These are phyloP conservation scores for Royoungia palumana DNA, from an alignment of 768 basidiomycete species.

Conservation along the genomic window DNA sequence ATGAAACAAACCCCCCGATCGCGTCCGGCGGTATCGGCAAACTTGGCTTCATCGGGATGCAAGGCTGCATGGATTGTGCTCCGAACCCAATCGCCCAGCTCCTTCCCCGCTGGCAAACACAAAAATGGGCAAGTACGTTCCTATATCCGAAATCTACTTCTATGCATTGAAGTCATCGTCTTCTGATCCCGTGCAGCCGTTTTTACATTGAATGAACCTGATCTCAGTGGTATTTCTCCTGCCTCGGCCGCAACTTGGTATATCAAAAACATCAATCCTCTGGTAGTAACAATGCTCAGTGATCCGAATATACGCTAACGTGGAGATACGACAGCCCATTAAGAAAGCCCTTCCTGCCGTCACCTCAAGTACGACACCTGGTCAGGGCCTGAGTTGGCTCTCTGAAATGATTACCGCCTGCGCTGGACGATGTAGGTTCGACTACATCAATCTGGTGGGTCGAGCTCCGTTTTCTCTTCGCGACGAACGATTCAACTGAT, in stretches of 20 bases:
- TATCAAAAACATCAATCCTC: conserved; percentile 34
- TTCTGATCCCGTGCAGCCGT: conserved; percentile 20
- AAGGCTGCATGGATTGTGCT: conserved; percentile 34
- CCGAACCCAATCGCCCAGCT: conserved; percentile 36
- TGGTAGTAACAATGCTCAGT: conserved; percentile 21
- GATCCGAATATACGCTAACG: not conserved
- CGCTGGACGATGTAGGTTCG: conserved; percentile 32
- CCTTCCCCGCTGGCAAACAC: conserved; percentile 28
- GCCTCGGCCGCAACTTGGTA: conserved; percentile 36
- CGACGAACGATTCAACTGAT: not conserved
- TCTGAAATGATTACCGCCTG: conserved; percentile 35
- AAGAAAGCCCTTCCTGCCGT: conserved; percentile 32
- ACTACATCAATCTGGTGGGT: conserved; percentile 36
- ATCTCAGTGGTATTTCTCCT: conserved; percentile 25
- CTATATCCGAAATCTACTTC: too few species aligned
- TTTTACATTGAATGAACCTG: conserved; percentile 21
- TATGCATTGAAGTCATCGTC: not conserved
- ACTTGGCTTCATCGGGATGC: conserved; percentile 39
- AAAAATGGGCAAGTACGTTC: conserved; percentile 32
- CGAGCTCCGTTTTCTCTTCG: not conserved
- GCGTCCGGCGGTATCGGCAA: conserved; percentile 36
- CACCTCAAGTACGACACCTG: conserved; percentile 19
- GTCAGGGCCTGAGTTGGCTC: conserved; percentile 36
- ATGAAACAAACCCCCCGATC: conserved; percentile 33
- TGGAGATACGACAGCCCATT: conserved; percentile 22